Percentiles rank a stretch among this genome's conserved stretches.
These are phyloP conservation scores for Cryptococcus sp. DNA, from an alignment of 1,284 basidiomycete species.

Conservation along the genomic window DNA sequence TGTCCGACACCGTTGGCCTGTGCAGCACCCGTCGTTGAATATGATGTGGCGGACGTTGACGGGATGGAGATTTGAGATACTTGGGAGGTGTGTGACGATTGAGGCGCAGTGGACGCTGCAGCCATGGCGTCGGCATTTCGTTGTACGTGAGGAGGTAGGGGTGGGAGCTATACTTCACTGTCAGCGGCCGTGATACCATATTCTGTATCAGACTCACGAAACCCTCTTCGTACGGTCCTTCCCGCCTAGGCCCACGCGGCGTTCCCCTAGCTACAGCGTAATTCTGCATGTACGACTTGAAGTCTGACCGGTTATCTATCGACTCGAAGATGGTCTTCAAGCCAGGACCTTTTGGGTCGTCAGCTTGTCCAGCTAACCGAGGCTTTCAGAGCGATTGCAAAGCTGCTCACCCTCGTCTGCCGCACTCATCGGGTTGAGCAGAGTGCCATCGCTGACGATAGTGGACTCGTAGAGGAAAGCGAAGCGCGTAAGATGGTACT, in stretches of 20 bases:
- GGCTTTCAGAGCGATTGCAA: neutral
- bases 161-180: conserved; percentile 33
- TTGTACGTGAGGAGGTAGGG: conserved; percentile 48
- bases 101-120: conserved; percentile 14
- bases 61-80: conserved; percentile 15
- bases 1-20: neutral
- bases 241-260: conserved; percentile 69
- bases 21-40: neutral
- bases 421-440: conserved; percentile 49
- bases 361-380: neutral
- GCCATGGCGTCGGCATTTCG: conserved; percentile 15
- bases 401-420: conserved; percentile 38
- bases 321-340: conserved; percentile 83
- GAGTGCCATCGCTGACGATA: conserved; percentile 85
- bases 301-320: conserved; percentile 93
- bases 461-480: conserved; percentile 92
- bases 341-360: conserved; percentile 61
- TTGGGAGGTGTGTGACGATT: conserved; percentile 8
- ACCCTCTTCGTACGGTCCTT: conserved; percentile 81
- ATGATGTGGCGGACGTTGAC: conserved; percentile 7
- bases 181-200: neutral
- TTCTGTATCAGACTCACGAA: conserved; percentile 63
- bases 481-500: conserved; percentile 94
- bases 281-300: conserved; percentile 96
- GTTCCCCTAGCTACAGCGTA: conserved; percentile 79